Percentiles rank a stretch among this genome's conserved stretches.
These are phyloP conservation scores for Colletotrichum brevisporum DNA, from an alignment of 2,329 filamentous ascomycete species.

Conservation along the genomic window DNA sequence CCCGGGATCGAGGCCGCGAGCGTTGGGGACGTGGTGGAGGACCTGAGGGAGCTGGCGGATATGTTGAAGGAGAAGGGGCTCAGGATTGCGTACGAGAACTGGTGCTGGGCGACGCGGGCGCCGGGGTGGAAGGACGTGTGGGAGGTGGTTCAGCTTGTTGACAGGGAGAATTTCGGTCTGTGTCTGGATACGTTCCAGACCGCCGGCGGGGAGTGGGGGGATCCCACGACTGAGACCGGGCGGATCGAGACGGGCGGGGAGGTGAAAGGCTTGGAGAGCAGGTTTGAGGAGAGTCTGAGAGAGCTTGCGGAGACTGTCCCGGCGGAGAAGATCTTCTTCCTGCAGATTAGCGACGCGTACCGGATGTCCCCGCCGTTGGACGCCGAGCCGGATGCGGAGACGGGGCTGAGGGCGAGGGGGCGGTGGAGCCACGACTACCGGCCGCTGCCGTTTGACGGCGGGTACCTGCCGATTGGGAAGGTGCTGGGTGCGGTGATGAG, in stretches of 20 bases:
- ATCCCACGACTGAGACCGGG: conserved; percentile 76
- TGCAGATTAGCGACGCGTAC: conserved; percentile 84
- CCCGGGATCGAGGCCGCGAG: conserved; percentile 64
- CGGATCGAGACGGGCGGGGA: conserved; percentile 62
- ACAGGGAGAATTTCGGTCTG: conserved; percentile 77
- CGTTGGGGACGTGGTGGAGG: conserved; percentile 66
- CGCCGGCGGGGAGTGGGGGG: conserved; percentile 79
- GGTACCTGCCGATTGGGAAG: conserved; percentile 77
- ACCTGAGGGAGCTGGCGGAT: conserved; percentile 76
- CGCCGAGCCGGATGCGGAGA: conserved; percentile 58
- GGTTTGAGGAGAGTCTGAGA: conserved; percentile 68
- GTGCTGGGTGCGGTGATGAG: conserved; percentile 75
- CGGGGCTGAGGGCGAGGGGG: conserved; percentile 71
- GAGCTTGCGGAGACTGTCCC: conserved; percentile 72
- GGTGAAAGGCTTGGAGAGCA: conserved; percentile 60
- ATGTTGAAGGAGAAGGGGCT: conserved; percentile 70
- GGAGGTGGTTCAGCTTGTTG: conserved; percentile 74
- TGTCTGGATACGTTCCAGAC: conserved; percentile 86
- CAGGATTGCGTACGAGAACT: conserved; percentile 83
- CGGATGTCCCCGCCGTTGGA: conserved; percentile 70
- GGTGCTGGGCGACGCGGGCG: conserved; percentile 83
- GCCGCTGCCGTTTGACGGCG: conserved; percentile 78
- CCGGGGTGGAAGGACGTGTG: conserved; percentile 79
- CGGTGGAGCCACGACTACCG: conserved; percentile 81
- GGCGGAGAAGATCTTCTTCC: conserved; percentile 78